Evolutionary conservation across 129 eudicot species (phyloP).

Genomic region (Solidago caesia): DNA sequence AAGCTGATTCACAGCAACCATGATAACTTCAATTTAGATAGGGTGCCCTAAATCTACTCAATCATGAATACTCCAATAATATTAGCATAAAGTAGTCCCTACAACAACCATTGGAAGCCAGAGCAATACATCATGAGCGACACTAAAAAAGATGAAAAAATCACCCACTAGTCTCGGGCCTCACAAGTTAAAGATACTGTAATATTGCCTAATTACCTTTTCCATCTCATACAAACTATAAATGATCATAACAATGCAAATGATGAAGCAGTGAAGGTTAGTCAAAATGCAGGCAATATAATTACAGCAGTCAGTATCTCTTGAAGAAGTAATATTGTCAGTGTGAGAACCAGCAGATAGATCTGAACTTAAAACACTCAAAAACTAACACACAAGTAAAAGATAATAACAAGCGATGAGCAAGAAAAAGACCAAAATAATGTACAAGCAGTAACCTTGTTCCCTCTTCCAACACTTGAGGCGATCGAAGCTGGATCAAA

Average conservation of each 20-base stretch:
- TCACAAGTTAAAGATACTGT: constrained; percentile 13
- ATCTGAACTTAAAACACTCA: not conserved
- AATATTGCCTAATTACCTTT: not conserved
- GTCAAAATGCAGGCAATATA: constrained; percentile 7
- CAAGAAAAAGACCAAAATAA: constrained; percentile 8
- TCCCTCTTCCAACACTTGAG: constrained; percentile 47
- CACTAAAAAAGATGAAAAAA: not conserved
- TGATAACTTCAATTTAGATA: not conserved
- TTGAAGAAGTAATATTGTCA: constrained; percentile 11
- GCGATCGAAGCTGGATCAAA: constrained; percentile 72
- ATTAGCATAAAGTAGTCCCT: not conserved
- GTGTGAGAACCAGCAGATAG: constrained; percentile 13
- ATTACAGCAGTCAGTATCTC: constrained; percentile 18
- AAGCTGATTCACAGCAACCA: not conserved
- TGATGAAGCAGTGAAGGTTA: not conserved
- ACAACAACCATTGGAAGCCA: not conserved
- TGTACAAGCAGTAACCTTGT: constrained; percentile 43
- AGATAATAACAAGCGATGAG: not conserved
- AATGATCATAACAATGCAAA: not conserved
- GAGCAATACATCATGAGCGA: constrained; percentile 6
- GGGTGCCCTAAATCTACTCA: not conserved
- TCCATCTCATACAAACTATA: not conserved
- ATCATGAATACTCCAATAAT: not conserved
- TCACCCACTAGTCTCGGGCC: not conserved
- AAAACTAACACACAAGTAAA: constrained; percentile 9